These are phyloP conservation scores for Blattamonas nauphoetae DNA, from an alignment of 78 protist genomes.

Conservation along the genomic window DNA sequence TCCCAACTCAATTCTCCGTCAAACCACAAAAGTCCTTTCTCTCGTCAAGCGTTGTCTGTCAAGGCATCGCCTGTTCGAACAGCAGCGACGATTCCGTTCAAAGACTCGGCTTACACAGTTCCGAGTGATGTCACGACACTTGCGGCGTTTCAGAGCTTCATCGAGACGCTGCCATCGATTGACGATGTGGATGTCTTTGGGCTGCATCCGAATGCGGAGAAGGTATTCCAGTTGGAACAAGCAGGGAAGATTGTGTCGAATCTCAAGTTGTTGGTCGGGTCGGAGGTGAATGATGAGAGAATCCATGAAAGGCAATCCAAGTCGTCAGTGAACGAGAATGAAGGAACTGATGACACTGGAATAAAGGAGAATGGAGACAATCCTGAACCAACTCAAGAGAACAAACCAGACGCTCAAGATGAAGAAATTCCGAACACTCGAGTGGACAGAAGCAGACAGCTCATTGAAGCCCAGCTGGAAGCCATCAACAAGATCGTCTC, in stretches of 20 bases:
- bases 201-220: slow-evolving; percentile 26
- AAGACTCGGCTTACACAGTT: not conserved
- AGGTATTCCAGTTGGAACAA: slow-evolving; percentile 13
- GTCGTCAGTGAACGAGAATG: not conserved
- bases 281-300: no score
- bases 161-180: not conserved
- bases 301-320: not conserved
- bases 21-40: no score
- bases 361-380: not conserved
- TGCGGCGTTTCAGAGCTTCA: not conserved
- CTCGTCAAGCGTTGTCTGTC: no score
- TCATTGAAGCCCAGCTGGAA: not conserved
- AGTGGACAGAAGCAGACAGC: not conserved
- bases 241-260: slow-evolving; percentile 1
- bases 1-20: no score
- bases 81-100: slow-evolving; percentile 1
- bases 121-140: not conserved
- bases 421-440: no score
- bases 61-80: no score
- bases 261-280: no score
- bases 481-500: not conserved
- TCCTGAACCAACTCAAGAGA: not conserved
- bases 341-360: not conserved
- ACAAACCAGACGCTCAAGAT: not conserved
- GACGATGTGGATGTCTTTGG: slow-evolving; percentile 19